These are phyloP conservation scores for Kodamaea hsintzibuensis DNA, from an alignment of 805 yeast genomes.

Conservation along the genomic window DNA sequence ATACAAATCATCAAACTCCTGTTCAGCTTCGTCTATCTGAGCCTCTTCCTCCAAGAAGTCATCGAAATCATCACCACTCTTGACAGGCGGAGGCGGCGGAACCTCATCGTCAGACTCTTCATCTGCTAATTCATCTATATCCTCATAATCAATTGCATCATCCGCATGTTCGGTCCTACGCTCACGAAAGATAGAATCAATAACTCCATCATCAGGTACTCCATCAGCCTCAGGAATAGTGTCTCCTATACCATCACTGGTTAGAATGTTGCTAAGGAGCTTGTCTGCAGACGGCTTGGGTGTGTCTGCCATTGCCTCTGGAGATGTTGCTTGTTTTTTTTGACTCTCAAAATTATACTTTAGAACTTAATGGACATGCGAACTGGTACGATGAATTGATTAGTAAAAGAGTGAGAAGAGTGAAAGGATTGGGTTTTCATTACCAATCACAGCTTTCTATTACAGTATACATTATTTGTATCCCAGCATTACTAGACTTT, in stretches of 20 bases:
- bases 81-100: constrained; percentile 7
- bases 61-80: constrained; percentile 24
- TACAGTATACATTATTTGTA: too few species aligned
- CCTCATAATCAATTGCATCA: constrained; percentile 76
- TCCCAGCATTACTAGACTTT: too few species aligned
- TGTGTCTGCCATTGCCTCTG: neutral
- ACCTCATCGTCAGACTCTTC: constrained; percentile 70
- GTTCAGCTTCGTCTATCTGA: constrained; percentile 30
- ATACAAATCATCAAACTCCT: constrained; percentile 32
- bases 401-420: too few species aligned
- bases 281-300: constrained; percentile 2
- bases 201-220: constrained; percentile 38
- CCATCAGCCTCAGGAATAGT: constrained; percentile 15
- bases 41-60: constrained; percentile 17
- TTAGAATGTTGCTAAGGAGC: neutral
- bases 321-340: neutral
- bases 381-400: too few species aligned
- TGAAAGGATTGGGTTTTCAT: too few species aligned
- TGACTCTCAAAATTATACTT: neutral
- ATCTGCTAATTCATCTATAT: constrained; percentile 13
- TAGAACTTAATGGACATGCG: too few species aligned
- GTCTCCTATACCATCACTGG: neutral
- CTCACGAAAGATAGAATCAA: constrained; percentile 39
- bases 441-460: too few species aligned
- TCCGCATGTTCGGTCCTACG: constrained; percentile 68